phyloP scores from a whole-genome alignment of 2,329 filamentous ascomycete genomes.

The Phyllachora maydis region DNA sequence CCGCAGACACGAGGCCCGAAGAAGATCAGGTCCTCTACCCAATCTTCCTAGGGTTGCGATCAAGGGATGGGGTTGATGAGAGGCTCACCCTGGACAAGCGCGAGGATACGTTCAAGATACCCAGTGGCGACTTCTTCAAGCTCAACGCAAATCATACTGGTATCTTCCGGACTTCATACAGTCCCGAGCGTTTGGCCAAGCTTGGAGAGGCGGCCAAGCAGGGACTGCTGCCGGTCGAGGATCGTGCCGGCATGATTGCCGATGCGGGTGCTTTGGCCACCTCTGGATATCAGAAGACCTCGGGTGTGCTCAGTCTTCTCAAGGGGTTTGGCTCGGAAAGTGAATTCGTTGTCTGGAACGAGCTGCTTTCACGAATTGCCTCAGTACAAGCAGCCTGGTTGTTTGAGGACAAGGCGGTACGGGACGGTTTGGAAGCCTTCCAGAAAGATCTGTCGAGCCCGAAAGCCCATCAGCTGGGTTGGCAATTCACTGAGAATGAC shows the following conservation, averaged over 20 bases:
- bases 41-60: conserved; percentile 71
- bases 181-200: conserved; percentile 64
- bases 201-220: conserved; percentile 71
- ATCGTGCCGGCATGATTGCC: conserved; percentile 84
- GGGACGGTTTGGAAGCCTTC: conserved; percentile 65
- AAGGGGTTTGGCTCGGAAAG: conserved; percentile 71
- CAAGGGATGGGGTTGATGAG: conserved; percentile 66
- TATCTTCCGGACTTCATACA: conserved; percentile 80
- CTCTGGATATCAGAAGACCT: conserved; percentile 86
- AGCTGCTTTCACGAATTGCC: conserved; percentile 61
- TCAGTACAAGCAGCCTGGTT: conserved; percentile 74
- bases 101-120: conserved; percentile 58
- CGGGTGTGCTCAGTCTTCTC: conserved; percentile 65
- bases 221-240: conserved; percentile 66
- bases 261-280: conserved; percentile 79
- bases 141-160: conserved; percentile 88
- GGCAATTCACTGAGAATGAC: conserved; percentile 68
- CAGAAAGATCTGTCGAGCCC: conserved; percentile 56
- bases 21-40: conserved; percentile 80
- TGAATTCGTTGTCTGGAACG: conserved; percentile 89
- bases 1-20: conserved; percentile 80
- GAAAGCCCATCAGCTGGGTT: conserved; percentile 74
- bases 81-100: conserved; percentile 48
- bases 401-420: conserved; percentile 57
- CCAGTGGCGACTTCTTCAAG: conserved; percentile 88